Evolutionary conservation across 257 asterid genomes (phyloP).

Genomic region (Solanum clarkiae): DNA sequence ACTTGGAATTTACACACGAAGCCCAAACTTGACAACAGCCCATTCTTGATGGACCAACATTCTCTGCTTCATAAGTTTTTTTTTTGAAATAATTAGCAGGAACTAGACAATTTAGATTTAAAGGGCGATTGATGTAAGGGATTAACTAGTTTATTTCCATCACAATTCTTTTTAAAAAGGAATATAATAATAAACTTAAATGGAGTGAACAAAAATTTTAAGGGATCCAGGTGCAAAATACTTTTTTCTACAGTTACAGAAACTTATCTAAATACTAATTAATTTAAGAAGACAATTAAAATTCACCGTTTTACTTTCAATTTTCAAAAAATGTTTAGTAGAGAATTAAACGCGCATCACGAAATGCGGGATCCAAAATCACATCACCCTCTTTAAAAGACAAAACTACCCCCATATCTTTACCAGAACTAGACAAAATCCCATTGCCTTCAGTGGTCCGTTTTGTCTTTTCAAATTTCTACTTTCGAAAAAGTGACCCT

Average conservation of each 20-base stretch:
- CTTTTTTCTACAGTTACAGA: neutral
- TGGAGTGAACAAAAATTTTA: neutral
- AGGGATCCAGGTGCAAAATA: neutral
- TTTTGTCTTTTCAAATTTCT: neutral
- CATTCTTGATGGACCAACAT: neutral
- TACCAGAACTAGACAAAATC: neutral
- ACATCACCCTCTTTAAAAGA: neutral
- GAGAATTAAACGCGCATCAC: neutral
- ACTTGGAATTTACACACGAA: neutral
- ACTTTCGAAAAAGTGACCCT: neutral
- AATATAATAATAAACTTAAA: neutral
- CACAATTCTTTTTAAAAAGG: neutral
- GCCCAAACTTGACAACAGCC: neutral
- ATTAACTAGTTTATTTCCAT: neutral
- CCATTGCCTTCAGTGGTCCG: neutral
- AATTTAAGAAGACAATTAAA: neutral
- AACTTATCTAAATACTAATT: neutral
- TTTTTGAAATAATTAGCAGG: neutral
- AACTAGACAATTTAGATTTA: neutral
- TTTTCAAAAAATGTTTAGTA: neutral
- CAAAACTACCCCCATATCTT: neutral
- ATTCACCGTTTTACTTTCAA: neutral
- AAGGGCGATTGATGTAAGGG: neutral
- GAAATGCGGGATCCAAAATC: neutral
- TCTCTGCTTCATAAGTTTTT: neutral